A percentile compares a stretch with the other conserved stretches of the same genome.
Evolutionary conservation across 2,329 filamentous ascomycete genomes (phyloP).

Genomic region (Aspergillus bombycis): DNA sequence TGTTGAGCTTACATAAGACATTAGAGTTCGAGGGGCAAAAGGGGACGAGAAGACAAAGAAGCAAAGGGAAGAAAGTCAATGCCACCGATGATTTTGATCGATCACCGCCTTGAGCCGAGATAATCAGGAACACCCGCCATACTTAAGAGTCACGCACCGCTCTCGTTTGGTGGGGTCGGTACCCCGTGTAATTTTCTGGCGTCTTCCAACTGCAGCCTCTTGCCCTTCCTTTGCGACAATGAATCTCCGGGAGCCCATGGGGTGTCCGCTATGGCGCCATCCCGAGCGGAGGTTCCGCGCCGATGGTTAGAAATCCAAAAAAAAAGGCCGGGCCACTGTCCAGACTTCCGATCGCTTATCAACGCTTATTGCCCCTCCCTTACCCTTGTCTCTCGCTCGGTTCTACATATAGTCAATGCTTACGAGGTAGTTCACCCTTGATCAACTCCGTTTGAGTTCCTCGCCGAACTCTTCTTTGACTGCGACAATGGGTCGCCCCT

Average conservation of each 20-base stretch:
- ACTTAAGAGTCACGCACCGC: too few relatives aligned
- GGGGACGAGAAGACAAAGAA: not conserved
- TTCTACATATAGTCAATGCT: not conserved
- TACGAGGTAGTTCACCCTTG: not conserved
- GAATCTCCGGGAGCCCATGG: not conserved
- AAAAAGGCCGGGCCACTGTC: not conserved
- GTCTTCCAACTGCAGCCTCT: not conserved
- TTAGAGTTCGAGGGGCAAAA: not conserved
- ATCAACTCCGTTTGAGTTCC: not conserved
- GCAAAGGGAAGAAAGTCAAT: not conserved
- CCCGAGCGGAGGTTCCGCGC: conserved; percentile 6
- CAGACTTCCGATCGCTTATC: conserved; percentile 1
- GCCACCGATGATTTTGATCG: not conserved
- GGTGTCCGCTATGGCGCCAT: conserved; percentile 29
- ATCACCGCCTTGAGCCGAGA: not conserved
- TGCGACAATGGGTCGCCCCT: conserved; percentile 31
- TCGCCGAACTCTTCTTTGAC: not conserved
- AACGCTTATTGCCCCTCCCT: not conserved
- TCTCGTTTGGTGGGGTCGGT: not conserved
- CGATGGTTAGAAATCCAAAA: conserved; percentile 14
- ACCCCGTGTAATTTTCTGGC: not conserved
- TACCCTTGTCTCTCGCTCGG: not conserved
- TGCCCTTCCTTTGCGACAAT: not conserved
- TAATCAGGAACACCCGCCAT: not conserved
- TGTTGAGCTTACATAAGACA: not conserved